These are phyloP conservation scores for Chimonanthus salicifolius DNA, from an alignment of 164 flowering plant species.

Conservation along the genomic window DNA sequence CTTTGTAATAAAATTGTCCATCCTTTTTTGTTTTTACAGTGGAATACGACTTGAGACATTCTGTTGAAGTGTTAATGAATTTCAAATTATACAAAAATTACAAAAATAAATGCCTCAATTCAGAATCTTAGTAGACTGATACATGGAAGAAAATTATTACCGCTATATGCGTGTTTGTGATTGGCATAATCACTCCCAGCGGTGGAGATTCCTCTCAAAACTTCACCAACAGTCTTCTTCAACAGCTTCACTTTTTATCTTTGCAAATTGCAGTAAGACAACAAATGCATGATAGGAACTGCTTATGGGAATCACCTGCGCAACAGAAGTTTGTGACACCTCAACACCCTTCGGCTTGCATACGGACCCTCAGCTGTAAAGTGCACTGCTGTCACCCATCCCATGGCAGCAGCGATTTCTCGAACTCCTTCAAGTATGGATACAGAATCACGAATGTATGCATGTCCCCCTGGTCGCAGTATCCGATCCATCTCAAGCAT, in stretches of 20 bases:
- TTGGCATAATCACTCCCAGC: background rate
- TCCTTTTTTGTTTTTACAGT: no score
- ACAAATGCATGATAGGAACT: no score
- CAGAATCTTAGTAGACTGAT: no score
- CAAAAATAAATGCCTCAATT: no score
- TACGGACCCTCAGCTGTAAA: slow-evolving; percentile 67
- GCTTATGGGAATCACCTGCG: background rate
- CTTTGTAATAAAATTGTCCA: no score
- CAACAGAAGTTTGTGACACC: background rate
- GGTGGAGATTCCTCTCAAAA: background rate
- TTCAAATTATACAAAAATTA: no score
- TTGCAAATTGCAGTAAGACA: no score
- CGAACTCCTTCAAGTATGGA: slow-evolving; percentile 42
- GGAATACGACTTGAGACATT: no score
- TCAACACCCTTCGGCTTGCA: slow-evolving; percentile 37
- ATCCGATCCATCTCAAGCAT: slow-evolving; percentile 88
- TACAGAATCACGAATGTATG: slow-evolving; percentile 51
- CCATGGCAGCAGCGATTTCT: slow-evolving; percentile 52
- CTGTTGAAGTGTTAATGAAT: no score
- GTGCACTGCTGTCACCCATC: slow-evolving; percentile 41
- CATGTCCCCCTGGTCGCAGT: slow-evolving; percentile 69
- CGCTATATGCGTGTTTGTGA: background rate
- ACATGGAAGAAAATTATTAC: no score
- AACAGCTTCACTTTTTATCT: no score
- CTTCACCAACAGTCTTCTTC: background rate